Base-by-base conservation (phyloP, 257 asterid genomes). In the Nicotiana noctiflora region DNA sequence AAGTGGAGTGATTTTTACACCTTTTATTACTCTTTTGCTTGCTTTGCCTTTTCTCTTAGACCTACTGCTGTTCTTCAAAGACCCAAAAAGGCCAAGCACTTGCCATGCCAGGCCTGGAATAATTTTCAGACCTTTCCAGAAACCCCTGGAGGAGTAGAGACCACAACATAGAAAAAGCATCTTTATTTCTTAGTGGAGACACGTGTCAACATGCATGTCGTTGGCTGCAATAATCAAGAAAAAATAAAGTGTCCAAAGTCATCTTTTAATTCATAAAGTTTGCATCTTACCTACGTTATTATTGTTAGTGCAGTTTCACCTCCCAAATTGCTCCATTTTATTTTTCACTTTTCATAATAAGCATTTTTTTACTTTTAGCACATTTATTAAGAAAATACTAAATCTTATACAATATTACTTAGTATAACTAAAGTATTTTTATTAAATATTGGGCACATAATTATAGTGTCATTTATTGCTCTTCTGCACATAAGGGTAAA, bases 121-220 rank as follows among this genome's bases (percentile, higher is more conserved):
- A 11, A 13, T 3, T 72, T 72, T 72, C 59, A 44, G 77, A 72
- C 14, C 59, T 72, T 13, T 46, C 21, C 27, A 46, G 21, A 40
- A 14, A 4, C 0, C 10, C 61, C 3, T 15, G 1, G 55, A 17
- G n/a, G 3, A 44, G 0, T 11, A 72, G 14, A 40, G 37, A 6
- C 37, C 75, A 68, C 8, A 44, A 70, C 77, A 70, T 70, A 70
- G 77, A 44, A 12, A 46, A 70, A 72, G 59, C 57, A 70, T 70
- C 77, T 44, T 44, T 37, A 5, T 70, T 44, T 70, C 59, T 44
- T 46, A 46, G 19, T 23, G 77, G 19, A 70, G 77, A 70, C 37
- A 70, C 59, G 77, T 70, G 78, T 14, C 60, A 72, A 46, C 78
- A 44, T 46, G 23, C 0, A 14, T 72, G 23, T 46, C 37, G 60